Evolutionary conservation across 331 rosid species (phyloP), one percentile per base, ranked within the genome.

Genomic region (Pyrus hybrid): DNA sequence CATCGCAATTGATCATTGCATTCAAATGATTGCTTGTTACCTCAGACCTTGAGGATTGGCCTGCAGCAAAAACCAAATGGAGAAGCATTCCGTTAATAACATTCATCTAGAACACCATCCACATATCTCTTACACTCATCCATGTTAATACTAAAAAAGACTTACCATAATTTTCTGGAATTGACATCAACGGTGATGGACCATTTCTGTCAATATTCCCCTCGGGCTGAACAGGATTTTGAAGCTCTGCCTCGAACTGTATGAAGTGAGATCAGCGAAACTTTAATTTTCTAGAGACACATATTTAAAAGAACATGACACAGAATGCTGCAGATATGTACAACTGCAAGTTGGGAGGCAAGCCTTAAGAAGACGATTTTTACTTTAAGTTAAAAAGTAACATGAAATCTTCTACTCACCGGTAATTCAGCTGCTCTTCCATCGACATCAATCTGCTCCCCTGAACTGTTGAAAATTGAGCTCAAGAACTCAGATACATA

Each of bases 351-450:
- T 62, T 57, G 35, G 26, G 16, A 51, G 64, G 65, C 21, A 63
- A 75, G 73, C 73, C 71, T 26, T 68, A 60, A 13, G 53, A 70
- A 54, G 20, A 16, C 71, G 47, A 75, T 49, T 62, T 62, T 63
- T 29, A 56, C 41, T 60, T 25, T 60, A 72, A 65, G 23, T 33
- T 61, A 73, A 63, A 63, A 63, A 57, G 73, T 4, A 33, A 51
- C 78, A 68, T 72, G 51, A 74, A 68, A 80, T 68, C 28, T 75
- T 80, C 73, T 69, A 86, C 91, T 83, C 82, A 93, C 98, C 65
- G 23, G 64, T 63, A 67, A 80, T 69, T 80, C 79, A 75, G 78
- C 61, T 75, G 68, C 63, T 41, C 58, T 80, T 13, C 73, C 25
- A 26, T 75, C 85, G 8, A 82, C 73, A 41, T 51, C 77, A 41